Evolutionary conservation across 1,284 basidiomycete genomes (phyloP).

Genomic region (Cerioporus squamosus): DNA sequence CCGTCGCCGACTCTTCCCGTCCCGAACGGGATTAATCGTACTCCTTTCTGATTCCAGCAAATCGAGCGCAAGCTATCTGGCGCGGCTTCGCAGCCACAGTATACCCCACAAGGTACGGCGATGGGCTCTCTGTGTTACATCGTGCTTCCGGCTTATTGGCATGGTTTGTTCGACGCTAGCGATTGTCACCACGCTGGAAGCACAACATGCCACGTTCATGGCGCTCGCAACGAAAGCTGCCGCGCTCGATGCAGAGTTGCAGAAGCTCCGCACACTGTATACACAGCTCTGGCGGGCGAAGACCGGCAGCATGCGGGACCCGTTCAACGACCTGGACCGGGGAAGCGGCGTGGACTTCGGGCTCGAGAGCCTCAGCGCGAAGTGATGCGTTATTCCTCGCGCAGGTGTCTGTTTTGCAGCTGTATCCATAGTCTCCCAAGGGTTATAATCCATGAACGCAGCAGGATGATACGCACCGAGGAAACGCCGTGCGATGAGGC

Average conservation of each 20-base stretch:
- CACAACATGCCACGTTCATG: constrained; percentile 75
- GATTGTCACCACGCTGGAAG: constrained; percentile 73
- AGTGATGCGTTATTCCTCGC: constrained; percentile 13
- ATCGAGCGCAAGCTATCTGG: constrained; percentile 80
- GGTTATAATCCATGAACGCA: too few species aligned
- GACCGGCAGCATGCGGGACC: constrained; percentile 75
- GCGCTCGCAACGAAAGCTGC: constrained; percentile 75
- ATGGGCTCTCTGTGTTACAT: not conserved
- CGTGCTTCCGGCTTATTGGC: not conserved
- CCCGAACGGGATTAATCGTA: too few species aligned
- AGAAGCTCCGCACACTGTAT: constrained; percentile 70
- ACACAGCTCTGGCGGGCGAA: constrained; percentile 70
- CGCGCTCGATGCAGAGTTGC: constrained; percentile 67
- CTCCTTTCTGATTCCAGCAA: constrained; percentile 51
- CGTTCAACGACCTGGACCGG: constrained; percentile 69
- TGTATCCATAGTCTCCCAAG: not conserved
- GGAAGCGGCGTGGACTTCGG: constrained; percentile 48
- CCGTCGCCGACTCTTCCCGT: too few species aligned
- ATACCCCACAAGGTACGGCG: constrained; percentile 74
- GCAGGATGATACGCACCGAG: too few species aligned
- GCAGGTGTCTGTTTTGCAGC: not conserved
- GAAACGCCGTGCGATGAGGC: not conserved
- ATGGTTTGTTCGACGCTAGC: constrained; percentile 42
- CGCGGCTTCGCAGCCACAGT: constrained; percentile 61
- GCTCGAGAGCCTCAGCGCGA: constrained; percentile 36